phyloP scores from a whole-genome alignment of 768 basidiomycete genomes.

The Tylopilus rubrobrunneus region DNA sequence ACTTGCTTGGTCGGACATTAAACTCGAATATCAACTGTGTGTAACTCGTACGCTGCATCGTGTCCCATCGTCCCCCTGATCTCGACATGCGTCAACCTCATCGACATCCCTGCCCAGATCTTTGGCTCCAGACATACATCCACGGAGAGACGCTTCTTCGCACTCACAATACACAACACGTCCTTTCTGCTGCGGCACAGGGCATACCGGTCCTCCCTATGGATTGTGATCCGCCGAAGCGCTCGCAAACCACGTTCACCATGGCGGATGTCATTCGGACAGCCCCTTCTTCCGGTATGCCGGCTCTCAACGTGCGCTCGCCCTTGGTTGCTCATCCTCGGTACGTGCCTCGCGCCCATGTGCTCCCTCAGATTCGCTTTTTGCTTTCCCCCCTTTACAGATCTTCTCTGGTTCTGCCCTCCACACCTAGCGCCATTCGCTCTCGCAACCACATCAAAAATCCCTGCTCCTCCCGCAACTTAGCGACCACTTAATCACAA shows the following conservation, averaged over 20 bases:
- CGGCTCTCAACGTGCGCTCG: constrained; percentile 7
- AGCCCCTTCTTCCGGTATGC: constrained; percentile 10
- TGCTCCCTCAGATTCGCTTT: constrained; percentile 28
- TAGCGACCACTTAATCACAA: constrained; percentile 6
- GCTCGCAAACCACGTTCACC: constrained; percentile 12
- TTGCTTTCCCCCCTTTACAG: constrained; percentile 8
- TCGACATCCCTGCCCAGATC: constrained; percentile 10
- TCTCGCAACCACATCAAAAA: constrained; percentile 1
- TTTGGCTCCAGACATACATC: constrained; percentile 7
- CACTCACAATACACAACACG: constrained; percentile 2
- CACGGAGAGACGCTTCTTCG: not conserved
- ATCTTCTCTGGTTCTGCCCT: constrained; percentile 26
- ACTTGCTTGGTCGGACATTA: constrained; percentile 22
- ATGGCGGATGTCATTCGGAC: constrained; percentile 15
- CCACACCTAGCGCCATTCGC: constrained; percentile 9
- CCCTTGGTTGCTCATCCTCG: constrained; percentile 13
- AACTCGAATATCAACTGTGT: constrained; percentile 6
- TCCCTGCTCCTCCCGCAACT: not conserved
- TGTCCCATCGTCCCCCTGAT: constrained; percentile 9
- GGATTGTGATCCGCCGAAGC: constrained; percentile 21
- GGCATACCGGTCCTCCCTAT: constrained; percentile 12
- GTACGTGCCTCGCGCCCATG: constrained; percentile 24
- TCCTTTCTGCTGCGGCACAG: constrained; percentile 19
- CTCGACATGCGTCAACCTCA: constrained; percentile 11
- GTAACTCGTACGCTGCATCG: constrained; percentile 1